Base-by-base conservation (phyloP, 2,329 filamentous ascomycete species). In the Epichloe typhina region DNA sequence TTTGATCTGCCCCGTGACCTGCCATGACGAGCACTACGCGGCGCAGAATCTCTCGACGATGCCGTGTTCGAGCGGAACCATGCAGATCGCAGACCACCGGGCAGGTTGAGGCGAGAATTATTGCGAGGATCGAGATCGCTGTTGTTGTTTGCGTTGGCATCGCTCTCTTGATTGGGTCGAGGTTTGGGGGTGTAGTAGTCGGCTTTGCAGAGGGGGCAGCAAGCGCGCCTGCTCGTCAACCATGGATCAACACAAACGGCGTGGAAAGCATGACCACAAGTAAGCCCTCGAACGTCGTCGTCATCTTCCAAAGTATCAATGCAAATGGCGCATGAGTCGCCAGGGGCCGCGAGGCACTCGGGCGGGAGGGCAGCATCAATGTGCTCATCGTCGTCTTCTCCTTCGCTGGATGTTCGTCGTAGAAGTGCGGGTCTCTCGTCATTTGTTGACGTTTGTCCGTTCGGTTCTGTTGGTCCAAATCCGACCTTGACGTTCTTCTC, bases 231-330 rank as follows among this genome's bases (percentile, higher is more conserved):
- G 62, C 86, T 90, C 9, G 93, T 98, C 56, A 98, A 72, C 93
- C 93, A 98, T 11, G 93, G 93, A 60, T 98, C 93, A 46, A 98
- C 80, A 64, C 93, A 98, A 39, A 85, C 87, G 47, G 89, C 90
- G 65, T 98, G 93, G 78, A 97, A 98, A 50, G 91, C 90, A 67
- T 98, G 93, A n/a, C 93, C 93, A 62, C 93, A 98, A 4, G 88
- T 89, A 54, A 98, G 72, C 2, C 93, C 93, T 58, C 93, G 87
- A 47, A 98, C 83, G 63, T 98, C 91, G 59, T 97, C 93, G 55
- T 96, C 88, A 55, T 97, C 88, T 65, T 98, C 93, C 17, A 98
- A 78, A 0, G 80, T 84, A 63, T 98, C 93, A 57, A 98, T 84
- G 66, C 93, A 98, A 60, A 98, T 97, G 47, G 93, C 93, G 67